Evolutionary conservation across 495 filamentous ascomycete genomes (phyloP), one percentile per base, ranked within the genome.

Genomic region (Cenococcum geophilum): DNA sequence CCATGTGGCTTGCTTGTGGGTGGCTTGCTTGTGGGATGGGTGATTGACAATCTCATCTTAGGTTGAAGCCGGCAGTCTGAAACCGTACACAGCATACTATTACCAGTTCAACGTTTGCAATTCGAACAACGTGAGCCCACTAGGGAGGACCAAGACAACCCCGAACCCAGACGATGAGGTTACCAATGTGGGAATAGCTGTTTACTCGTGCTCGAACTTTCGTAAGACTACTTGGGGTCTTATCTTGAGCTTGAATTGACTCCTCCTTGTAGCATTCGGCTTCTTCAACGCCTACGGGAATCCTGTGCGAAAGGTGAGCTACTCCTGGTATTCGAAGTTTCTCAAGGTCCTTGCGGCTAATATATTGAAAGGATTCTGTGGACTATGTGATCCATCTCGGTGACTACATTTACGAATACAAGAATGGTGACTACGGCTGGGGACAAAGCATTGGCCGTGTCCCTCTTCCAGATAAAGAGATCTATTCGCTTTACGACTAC

Each of bases 361-460:
- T 49, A 22, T 16, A 2, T 34, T 21, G 23, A 8, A 16, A 68
- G 57, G 84, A 88, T 61, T 79, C 78, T 21, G 82, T 86, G 12
- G 84, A 89, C 69, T 88, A 83, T 70, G 79, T 86, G 0, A 59
- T 86, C 51, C 82, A 85, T 66, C 76, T 87, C 12, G 83, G 83
- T 21, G 85, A 89, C 68, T 88, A 87, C 68, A 85, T 86, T 69
- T 87, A 89, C 68, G 84, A 89, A 68, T 82, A 81, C 48, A 73
- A 72, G 32, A 75, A 79, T 18, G 79, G 79, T n/a, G 72, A 79
- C 12, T 84, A 84, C 62, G 83, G 83, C 20, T 81, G 77, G 75
- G 81, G 79, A 25, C 65, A 80, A 55, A 72, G 67, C 21, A 73
- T 80, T 57, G 78, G 74, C 34, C 78, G 83, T 35, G 74, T 81